Percentiles rank a stretch among this genome's conserved stretches.
phyloP scores from a whole-genome alignment of 1,284 basidiomycete genomes.

The Marasmius sp. region DNA sequence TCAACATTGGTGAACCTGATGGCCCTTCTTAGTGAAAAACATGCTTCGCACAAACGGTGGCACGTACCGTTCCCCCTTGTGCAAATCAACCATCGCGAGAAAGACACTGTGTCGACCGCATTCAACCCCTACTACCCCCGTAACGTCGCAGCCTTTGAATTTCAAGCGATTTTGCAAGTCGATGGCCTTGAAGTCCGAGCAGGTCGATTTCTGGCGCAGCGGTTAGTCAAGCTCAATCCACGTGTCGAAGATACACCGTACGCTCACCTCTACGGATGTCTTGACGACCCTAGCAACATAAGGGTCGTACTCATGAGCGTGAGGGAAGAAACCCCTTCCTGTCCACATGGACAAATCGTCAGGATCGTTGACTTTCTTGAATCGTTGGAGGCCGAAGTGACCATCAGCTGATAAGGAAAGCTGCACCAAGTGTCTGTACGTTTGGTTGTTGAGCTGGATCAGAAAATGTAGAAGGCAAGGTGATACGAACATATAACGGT shows the following conservation, averaged over 20 bases:
- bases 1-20: no score
- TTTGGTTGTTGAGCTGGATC: neutral
- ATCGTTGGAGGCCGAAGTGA: neutral
- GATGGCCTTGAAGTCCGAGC: neutral
- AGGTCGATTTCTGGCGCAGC: neutral
- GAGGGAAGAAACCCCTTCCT: neutral
- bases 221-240: neutral
- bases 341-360: no score
- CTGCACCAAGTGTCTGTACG: neutral
- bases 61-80: neutral
- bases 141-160: neutral
- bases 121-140: neutral
- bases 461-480: neutral
- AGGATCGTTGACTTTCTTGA: neutral
- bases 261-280: neutral
- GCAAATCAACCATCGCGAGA: neutral
- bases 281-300: neutral
- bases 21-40: no score
- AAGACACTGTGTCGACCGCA: neutral
- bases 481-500: neutral
- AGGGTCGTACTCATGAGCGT: neutral
- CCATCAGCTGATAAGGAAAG: neutral
- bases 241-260: neutral
- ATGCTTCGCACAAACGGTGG: no score
- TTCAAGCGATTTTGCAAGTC: neutral